Evolutionary conservation across 2,329 filamentous ascomycete genomes (phyloP), one percentile per base, ranked within the genome.

Genomic region (Hypoxylon sp.): DNA sequence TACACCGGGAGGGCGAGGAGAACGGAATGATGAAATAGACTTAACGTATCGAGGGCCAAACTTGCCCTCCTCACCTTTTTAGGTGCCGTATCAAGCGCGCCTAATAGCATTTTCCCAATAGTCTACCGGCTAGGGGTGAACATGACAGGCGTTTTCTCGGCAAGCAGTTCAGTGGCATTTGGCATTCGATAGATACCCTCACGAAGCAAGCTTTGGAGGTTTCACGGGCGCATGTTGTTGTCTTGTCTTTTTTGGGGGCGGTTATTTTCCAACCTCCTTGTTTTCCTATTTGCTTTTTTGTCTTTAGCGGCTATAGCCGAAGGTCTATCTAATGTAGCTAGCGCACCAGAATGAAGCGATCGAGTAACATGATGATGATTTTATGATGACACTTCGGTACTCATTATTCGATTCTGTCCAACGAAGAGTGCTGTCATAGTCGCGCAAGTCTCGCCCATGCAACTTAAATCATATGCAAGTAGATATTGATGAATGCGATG

Each of bases 161-260:
- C 55, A 66, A 51, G 44, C 30, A 58, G 62, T 61, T 69, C 62
- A 63, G 64, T 51, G 60, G 63, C 63, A 71, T 70, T 68, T 65
- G 63, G 48, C 63, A 71, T 72, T 73, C 67, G 67, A 75, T 72
- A 75, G 73, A 75, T 75, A 75, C 73, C 73, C 73, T 75, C 65
- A 70, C 72, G 70, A 75, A 74, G 70, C 71, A 66, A 67, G 73
- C 71, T 74, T 74, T 73, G 65, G 69, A 73, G 69, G 72, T 62
- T 69, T 57, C 48, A 58, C 55, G 58, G 65, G 70, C 56, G 67
- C 62, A 63, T 50, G 58, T 65, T 67, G 49, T 66, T 67, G 51
- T 68, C 42, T 64, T 62, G 33, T 56, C 37, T 20, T 58, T 48
- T 51, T 31, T 13, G n/a, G 42, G 35, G 53, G 40, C 25, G 37